Evolutionary conservation across 2,329 filamentous ascomycete species (phyloP).

Genomic region (Talaromyces marneffei): DNA sequence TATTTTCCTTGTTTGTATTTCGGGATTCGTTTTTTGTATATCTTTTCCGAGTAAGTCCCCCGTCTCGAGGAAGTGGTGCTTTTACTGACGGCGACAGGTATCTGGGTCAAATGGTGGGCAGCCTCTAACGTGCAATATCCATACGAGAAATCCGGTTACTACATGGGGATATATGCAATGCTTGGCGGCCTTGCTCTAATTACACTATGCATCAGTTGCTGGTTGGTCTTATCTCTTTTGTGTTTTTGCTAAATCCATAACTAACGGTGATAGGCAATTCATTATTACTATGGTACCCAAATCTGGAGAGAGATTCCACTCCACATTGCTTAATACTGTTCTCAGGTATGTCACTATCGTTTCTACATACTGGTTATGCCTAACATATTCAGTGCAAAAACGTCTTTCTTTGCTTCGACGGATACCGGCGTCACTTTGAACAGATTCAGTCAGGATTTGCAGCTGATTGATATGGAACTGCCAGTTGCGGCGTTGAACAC

Average conservation of each 20-base stretch:
- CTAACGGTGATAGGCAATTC: conserved; percentile 36
- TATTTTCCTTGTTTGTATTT: conserved; percentile 34
- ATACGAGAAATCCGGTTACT: conserved; percentile 31
- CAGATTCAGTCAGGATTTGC: conserved; percentile 42
- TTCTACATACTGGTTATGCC: conserved; percentile 4
- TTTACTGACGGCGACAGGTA: conserved; percentile 19
- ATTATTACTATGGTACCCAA: conserved; percentile 51
- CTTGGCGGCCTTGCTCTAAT: conserved; percentile 34
- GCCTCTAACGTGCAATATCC: conserved; percentile 31
- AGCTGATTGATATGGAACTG: conserved; percentile 41
- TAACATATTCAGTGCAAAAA: conserved; percentile 29
- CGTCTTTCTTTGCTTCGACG: conserved; percentile 39
- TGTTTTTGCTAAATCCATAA: too few species aligned
- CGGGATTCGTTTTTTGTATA: conserved; percentile 36
- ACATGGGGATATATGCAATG: conserved; percentile 37
- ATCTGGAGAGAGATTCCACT: conserved; percentile 48
- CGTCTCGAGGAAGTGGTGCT: neutral
- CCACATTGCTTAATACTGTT: conserved; percentile 44
- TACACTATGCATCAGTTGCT: conserved; percentile 32
- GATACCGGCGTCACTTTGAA: conserved; percentile 40
- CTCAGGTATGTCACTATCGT: conserved; percentile 30
- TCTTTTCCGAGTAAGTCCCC: conserved; percentile 33
- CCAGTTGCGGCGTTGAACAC: conserved; percentile 38
- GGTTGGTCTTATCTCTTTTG: conserved; percentile 20
- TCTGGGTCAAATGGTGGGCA: conserved; percentile 42